Base-by-base conservation (phyloP, 495 filamentous ascomycete genomes). In the Lasiosphaeriaceae sp. region DNA sequence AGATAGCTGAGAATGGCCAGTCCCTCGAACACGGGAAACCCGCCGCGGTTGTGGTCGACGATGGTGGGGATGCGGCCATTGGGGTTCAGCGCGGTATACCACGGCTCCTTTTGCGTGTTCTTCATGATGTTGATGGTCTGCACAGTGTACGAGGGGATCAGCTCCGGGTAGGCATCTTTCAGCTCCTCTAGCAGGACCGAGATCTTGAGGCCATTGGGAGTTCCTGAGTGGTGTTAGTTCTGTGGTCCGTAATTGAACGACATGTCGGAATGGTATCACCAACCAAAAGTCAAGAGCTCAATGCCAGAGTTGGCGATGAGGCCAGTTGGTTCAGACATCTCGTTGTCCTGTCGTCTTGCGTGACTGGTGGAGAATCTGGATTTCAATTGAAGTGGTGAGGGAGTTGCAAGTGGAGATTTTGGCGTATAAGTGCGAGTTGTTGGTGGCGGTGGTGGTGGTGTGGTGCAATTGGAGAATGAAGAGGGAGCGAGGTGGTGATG, bases 61-160 rank as follows among this genome's bases (percentile, higher is more conserved):
- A 96, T 74, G 21, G 87, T 89, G 29, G 90, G 91, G 69, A 96
- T 94, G 54, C 90, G 88, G 58, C 91, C 90, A 67, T 96, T 94
- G 59, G 90, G 90, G 69, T 88, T 90, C 65, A 90, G 84, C 17
- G 80, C 83, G 29, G 66, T 68, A 58, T 69, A 81, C 62, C 80
- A 85, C 58, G 81, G 80, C 71, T 93, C 83, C 63, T 96, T 95
- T 60, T 95, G 90, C 3, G 72, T 78, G 68, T 89, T 88, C 61
- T 88, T 85, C 49, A 62, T 65, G 59, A 95, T 84, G 58, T 89
- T 82, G 63, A 95, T 80, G 45, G 80, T 79, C 60, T 88, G 78
- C 57, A 77, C 77, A 17, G 77, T 77, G 66, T 86, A 88, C 1
- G 79, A 71, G 4, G 26, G 26, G 9, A 31, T 31, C 26, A 31